Evolutionary conservation across 495 filamentous ascomycete species (phyloP).

Genomic region (Hypoxylon lienhwacheense): DNA sequence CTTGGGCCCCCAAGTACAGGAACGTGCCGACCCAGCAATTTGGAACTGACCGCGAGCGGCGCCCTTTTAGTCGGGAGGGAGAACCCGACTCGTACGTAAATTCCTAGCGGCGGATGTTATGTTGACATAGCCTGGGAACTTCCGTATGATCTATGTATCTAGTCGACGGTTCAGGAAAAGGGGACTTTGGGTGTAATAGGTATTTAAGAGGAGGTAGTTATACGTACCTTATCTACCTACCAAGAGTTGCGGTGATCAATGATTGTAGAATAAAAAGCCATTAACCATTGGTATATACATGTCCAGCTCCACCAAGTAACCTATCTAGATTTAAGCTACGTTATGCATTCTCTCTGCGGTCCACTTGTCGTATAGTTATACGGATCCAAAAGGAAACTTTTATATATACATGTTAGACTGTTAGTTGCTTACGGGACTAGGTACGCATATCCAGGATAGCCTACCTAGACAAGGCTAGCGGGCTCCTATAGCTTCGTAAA

Average conservation of each 20-base stretch:
- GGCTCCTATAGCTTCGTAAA: no score
- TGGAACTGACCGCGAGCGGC: constrained; percentile 31
- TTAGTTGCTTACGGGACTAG: no score
- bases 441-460: no score
- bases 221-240: no score
- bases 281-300: background rate
- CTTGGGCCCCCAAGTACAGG: constrained; percentile 29
- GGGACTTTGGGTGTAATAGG: background rate
- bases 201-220: background rate
- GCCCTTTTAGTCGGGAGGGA: constrained; percentile 18
- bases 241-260: background rate
- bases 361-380: no score
- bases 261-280: background rate
- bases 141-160: constrained; percentile 12
- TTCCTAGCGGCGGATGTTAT: background rate
- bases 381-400: no score
- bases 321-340: no score
- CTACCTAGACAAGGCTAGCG: no score
- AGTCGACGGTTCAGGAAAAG: background rate
- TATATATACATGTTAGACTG: no score
- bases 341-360: no score
- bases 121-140: constrained; percentile 8
- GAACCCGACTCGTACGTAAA: constrained; percentile 10
- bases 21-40: constrained; percentile 36
- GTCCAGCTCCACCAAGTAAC: no score